phyloP scores from a whole-genome alignment of 768 basidiomycete species.

The Jaapia argillacea region DNA sequence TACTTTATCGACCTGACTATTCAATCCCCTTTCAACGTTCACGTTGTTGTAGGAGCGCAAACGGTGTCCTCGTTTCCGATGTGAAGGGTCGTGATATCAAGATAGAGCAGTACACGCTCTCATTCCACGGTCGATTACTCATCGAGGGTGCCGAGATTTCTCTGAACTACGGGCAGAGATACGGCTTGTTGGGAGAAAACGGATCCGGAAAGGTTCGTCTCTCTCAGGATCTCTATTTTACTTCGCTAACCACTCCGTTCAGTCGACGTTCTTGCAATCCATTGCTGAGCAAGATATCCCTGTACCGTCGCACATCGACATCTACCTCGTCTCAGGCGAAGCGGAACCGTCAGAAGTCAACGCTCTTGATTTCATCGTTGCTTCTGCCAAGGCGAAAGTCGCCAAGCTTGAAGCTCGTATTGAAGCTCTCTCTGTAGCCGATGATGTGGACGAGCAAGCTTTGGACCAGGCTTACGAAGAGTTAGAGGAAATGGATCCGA shows the following conservation, averaged over 20 bases:
- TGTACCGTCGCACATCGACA: constrained; percentile 92
- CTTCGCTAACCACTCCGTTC: constrained; percentile 5
- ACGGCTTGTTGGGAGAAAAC: constrained; percentile 94
- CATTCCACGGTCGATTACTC: constrained; percentile 90
- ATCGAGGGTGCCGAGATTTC: constrained; percentile 63
- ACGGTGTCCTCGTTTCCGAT: constrained; percentile 91
- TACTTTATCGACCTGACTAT: constrained; percentile 1
- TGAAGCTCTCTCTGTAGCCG: constrained; percentile 87
- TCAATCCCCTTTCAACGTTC: constrained; percentile 5
- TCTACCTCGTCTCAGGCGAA: constrained; percentile 93
- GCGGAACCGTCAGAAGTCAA: constrained; percentile 93
- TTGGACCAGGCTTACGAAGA: constrained; percentile 91
- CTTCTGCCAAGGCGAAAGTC: constrained; percentile 87
- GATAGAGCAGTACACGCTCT: constrained; percentile 90
- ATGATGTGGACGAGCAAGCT: constrained; percentile 79
- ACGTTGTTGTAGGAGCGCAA: constrained; percentile 56
- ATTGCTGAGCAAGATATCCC: constrained; percentile 92
- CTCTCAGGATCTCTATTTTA: constrained; percentile 4
- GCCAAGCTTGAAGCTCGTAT: constrained; percentile 88
- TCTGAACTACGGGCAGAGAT: constrained; percentile 86
- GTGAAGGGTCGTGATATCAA: constrained; percentile 92
- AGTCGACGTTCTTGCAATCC: constrained; percentile 96
- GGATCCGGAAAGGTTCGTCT: constrained; percentile 90
- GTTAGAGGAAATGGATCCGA: constrained; percentile 93
- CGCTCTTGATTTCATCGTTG: constrained; percentile 95